These are phyloP conservation scores for Meyerozyma guilliermondii DNA, from an alignment of 1,139 yeast genomes.

Conservation along the genomic window DNA sequence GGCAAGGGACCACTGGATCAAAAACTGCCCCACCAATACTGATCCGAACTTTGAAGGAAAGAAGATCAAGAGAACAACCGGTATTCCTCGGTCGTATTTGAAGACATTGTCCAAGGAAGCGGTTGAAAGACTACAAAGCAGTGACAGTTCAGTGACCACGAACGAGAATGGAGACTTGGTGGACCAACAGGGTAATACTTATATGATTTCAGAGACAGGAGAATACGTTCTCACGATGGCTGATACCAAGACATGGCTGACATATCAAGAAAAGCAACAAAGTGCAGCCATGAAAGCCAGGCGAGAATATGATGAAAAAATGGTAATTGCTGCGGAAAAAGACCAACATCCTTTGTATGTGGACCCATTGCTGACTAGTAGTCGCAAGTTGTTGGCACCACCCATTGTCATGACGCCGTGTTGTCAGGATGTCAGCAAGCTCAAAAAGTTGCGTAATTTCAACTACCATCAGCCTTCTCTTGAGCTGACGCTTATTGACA, in stretches of 20 bases:
- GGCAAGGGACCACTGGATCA: conserved; percentile 95
- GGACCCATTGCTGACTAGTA: conserved; percentile 59
- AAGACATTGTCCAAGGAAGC: conserved; percentile 60
- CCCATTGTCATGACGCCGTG: conserved; percentile 86
- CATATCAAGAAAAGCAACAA: conserved; percentile 66
- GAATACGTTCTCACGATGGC: conserved; percentile 94
- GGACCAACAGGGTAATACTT: conserved; percentile 63
- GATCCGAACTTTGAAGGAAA: conserved; percentile 95
- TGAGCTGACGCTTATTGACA: conserved; percentile 71
- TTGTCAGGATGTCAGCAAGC: conserved; percentile 53
- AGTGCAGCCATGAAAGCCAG: conserved; percentile 47
- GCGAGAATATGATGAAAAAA: conserved; percentile 34
- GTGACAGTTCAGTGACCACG: conserved; percentile 40
- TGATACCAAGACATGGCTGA: conserved; percentile 88
- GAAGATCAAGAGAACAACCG: conserved; percentile 87
- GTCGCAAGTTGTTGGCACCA: conserved; percentile 54
- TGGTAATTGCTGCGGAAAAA: conserved; percentile 29
- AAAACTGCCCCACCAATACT: conserved; percentile 88
- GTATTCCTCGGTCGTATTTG: conserved; percentile 92
- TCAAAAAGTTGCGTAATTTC: conserved; percentile 45
- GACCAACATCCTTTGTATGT: conserved; percentile 42
- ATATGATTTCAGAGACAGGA: conserved; percentile 91
- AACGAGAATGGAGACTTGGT: conserved; percentile 45
- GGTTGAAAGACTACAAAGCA: conserved; percentile 48
- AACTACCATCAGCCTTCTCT: conserved; percentile 40